Base-by-base conservation (phyloP, 225 moss, liverwort and hornwort species). In the Pleurozium schreberi region DNA sequence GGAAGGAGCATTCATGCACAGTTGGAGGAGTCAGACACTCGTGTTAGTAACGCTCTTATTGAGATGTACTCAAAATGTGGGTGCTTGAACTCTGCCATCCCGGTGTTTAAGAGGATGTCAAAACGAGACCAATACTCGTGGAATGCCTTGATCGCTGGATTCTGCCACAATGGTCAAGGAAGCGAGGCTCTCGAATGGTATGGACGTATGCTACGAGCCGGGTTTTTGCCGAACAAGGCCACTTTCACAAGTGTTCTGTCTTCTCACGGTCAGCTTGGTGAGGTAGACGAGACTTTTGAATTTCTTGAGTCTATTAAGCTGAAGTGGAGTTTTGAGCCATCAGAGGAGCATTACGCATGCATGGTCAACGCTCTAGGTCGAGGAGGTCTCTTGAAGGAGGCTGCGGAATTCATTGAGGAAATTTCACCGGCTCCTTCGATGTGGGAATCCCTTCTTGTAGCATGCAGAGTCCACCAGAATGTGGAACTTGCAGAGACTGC, bases 41-140 rank as follows among this genome's bases (percentile, higher is more conserved):
- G 87, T 58, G 88, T 95, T 55, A 61, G 95, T 75, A 94, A 93
- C 79, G 87, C 92, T 50, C 94, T 95, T 18, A 91, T 95, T 75
- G 91, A 93, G 81, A 94, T 94, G 93, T 95, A 95, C 85, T 90
- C 87, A 33, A 95, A 93, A 90, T 94, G 90, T 85, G 95, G 95
- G 63, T 87, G 88, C 57, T 33, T 93, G 53, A 81, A 75, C 43
- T 90, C 89, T 83, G 90, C 94, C 50, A 79, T 77, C 31, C 71
- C 89, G 64, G 94, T 94, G 52, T 95, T 95, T 73, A 88, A 90
- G 43, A 92, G 63, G 84, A 91, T 94, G 92, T 88, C 90, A 50
- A 63, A 82, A 53, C 91, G 84, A 77, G 91, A 94, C 57, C 69
- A 89, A 19, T 80, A 89, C 84, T 92, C 94, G 75, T 95, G 95